These are phyloP conservation scores for Withania somnifera DNA, from an alignment of 305 asterid species.

Conservation along the genomic window DNA sequence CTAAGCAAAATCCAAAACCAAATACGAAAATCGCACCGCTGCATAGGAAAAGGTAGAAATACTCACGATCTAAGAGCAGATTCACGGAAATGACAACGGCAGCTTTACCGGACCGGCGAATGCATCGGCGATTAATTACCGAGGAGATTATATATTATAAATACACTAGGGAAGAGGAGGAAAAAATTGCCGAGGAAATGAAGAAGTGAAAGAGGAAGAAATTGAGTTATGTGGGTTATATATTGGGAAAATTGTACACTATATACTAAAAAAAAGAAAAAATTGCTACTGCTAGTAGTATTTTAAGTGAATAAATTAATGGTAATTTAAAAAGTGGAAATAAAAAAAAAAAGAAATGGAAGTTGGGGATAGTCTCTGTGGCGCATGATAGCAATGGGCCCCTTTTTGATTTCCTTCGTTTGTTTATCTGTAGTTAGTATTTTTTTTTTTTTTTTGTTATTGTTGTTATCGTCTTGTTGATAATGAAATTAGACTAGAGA, in stretches of 20 bases:
- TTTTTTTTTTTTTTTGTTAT: neutral
- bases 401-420: neutral
- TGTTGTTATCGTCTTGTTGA: no score
- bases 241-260: neutral
- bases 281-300: neutral
- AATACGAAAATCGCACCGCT: neutral
- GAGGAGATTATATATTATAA: neutral
- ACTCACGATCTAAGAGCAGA: conserved; percentile 5
- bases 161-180: neutral
- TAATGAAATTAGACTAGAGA: no score
- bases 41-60: neutral
- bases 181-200: neutral
- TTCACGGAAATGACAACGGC: neutral
- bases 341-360: neutral
- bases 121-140: neutral
- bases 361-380: conserved; percentile 15
- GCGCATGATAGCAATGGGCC: conserved; percentile 33
- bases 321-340: neutral
- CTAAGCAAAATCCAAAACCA: neutral
- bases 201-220: neutral
- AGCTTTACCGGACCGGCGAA: neutral
- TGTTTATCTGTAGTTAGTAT: no score
- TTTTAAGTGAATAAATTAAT: neutral
- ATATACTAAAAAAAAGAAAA: neutral
- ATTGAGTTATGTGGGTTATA: no score